These are phyloP conservation scores for Cyclotella atomus DNA, from an alignment of 108 stramenopile genomes.

Conservation along the genomic window DNA sequence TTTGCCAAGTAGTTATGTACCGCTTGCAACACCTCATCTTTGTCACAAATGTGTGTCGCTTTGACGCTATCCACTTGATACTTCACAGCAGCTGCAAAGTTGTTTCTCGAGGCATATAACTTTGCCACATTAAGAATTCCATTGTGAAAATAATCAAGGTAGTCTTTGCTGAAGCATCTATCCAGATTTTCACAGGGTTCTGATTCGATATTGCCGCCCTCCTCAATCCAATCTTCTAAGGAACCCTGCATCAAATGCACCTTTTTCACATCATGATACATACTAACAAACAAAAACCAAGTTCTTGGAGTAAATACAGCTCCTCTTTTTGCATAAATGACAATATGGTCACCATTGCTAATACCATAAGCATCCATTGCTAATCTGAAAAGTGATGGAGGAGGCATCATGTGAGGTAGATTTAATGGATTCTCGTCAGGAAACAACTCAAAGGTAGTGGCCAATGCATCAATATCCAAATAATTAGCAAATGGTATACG, in stretches of 20 bases:
- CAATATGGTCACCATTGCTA: constrained; percentile 56
- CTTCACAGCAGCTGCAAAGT: constrained; percentile 37
- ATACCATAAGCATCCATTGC: constrained; percentile 76
- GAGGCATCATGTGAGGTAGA: constrained; percentile 85
- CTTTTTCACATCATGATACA: constrained; percentile 65
- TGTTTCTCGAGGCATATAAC: constrained; percentile 39
- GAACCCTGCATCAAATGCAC: constrained; percentile 75
- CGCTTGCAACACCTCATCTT: constrained; percentile 40
- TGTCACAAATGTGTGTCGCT: constrained; percentile 45
- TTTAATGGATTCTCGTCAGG: constrained; percentile 32
- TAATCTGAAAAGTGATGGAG: constrained; percentile 52
- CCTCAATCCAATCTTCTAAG: constrained; percentile 68
- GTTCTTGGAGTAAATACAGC: constrained; percentile 65
- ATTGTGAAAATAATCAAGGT: constrained; percentile 36
- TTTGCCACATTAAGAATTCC: constrained; percentile 25
- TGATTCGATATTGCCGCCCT: constrained; percentile 62
- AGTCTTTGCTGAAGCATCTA: not conserved
- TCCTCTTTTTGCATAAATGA: constrained; percentile 68
- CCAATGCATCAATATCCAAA: constrained; percentile 74
- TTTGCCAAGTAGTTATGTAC: constrained; percentile 31
- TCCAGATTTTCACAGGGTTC: constrained; percentile 13
- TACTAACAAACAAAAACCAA: constrained; percentile 68
- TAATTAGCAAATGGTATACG: constrained; percentile 60
- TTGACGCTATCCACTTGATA: constrained; percentile 50
- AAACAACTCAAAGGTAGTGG: constrained; percentile 29